These are phyloP conservation scores for Cadophora malorum DNA, from an alignment of 2,329 filamentous ascomycete species.

Conservation along the genomic window DNA sequence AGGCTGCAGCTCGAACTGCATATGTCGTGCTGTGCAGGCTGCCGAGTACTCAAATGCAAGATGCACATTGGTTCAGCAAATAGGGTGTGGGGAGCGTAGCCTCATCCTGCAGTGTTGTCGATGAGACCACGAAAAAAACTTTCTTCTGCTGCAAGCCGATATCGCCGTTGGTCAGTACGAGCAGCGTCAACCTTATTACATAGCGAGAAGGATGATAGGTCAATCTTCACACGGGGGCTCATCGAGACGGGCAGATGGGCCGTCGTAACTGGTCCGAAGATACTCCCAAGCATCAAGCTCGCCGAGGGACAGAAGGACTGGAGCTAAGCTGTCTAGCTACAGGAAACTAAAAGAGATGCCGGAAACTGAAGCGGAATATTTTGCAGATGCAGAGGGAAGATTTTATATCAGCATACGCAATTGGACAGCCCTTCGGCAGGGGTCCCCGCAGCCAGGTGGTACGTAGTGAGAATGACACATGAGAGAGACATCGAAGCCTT, in stretches of 20 bases:
- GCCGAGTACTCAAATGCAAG: constrained; percentile 23
- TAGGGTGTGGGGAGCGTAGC: constrained; percentile 29
- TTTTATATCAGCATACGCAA: constrained; percentile 25
- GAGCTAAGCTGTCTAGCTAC: constrained; percentile 16
- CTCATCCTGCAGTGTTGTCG: constrained; percentile 26
- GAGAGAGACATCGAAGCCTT: constrained; percentile 17
- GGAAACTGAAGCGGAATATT: constrained; percentile 26
- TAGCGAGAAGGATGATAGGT: neutral
- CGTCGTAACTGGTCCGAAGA: constrained; percentile 9
- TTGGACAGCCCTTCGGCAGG: constrained; percentile 30
- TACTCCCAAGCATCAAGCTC: neutral
- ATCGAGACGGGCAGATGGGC: constrained; percentile 15
- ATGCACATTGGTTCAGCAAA: constrained; percentile 28
- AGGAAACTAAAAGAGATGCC: constrained; percentile 7
- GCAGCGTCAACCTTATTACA: constrained; percentile 31
- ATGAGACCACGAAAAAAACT: constrained; percentile 23
- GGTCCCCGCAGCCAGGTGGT: constrained; percentile 32
- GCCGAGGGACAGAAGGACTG: constrained; percentile 19
- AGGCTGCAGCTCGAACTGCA: constrained; percentile 33
- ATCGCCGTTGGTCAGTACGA: constrained; percentile 27
- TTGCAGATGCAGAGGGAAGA: constrained; percentile 26
- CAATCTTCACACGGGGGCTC: constrained; percentile 12
- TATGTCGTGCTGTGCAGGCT: constrained; percentile 38
- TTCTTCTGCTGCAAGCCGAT: constrained; percentile 30
- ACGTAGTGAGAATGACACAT: constrained; percentile 36